phyloP scores from a whole-genome alignment of 768 basidiomycete species.

The Tricholoma furcatifolium region DNA sequence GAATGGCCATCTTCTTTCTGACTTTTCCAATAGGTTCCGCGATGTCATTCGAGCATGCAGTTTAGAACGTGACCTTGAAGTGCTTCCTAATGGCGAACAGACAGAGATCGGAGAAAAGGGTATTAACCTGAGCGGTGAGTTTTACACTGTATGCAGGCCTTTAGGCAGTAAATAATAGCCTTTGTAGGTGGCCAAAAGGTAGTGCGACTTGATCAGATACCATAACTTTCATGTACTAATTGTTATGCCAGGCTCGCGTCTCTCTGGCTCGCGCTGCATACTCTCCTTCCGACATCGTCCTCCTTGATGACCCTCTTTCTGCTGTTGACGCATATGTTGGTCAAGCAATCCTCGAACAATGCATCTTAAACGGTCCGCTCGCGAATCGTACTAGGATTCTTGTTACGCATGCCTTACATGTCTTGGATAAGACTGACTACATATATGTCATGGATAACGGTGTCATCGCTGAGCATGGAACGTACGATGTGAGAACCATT shows the following conservation, averaged over 20 bases:
- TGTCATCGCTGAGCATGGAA: slow-evolving; percentile 59
- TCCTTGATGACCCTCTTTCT: slow-evolving; percentile 80
- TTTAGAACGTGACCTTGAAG: slow-evolving; percentile 66
- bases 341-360: slow-evolving; percentile 60
- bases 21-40: slow-evolving; percentile 40
- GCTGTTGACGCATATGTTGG: slow-evolving; percentile 81
- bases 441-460: slow-evolving; percentile 65
- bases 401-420: slow-evolving; percentile 59
- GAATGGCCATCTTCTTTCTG: background rate
- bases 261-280: slow-evolving; percentile 81
- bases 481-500: slow-evolving; percentile 41
- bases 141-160: background rate
- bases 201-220: background rate
- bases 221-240: background rate
- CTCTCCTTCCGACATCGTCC: slow-evolving; percentile 66
- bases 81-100: slow-evolving; percentile 65
- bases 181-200: slow-evolving; percentile 39
- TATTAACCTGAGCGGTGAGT: slow-evolving; percentile 59
- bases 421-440: slow-evolving; percentile 56
- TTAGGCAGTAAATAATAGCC: background rate
- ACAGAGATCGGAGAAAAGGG: slow-evolving; percentile 82
- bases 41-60: slow-evolving; percentile 63
- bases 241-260: slow-evolving; percentile 53
- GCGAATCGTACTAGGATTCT: slow-evolving; percentile 55
- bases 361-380: slow-evolving; percentile 52